Evolutionary conservation across 2,329 filamentous ascomycete species (phyloP), one percentile per base, ranked within the genome.

Genomic region (Fusarium liriodendri): DNA sequence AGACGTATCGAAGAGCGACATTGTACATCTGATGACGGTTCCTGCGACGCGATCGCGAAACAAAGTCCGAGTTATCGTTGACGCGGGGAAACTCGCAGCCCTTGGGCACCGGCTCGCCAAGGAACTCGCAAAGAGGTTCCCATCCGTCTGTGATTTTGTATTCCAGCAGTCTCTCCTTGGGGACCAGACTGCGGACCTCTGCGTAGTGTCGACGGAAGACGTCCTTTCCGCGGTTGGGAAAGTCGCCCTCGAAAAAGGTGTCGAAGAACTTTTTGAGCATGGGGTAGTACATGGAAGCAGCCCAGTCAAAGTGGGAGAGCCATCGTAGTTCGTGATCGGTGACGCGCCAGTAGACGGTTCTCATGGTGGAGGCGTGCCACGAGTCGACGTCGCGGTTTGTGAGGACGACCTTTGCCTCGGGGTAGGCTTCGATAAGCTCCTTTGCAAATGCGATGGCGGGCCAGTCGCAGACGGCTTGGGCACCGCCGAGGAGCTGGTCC

Each of bases 221-320:
- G 62, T 90, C 85, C 84, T 92, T 93, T 78, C 90, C 91, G 68
- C 88, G 85, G 79, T 88, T 88, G 78, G 88, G 87, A 80, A 93
- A 93, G 79, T 93, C 91, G 60, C 89, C 90, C 70, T 90, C 87
- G 86, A 92, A 93, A 82, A 92, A 93, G 65, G 87, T 88, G 76
- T 90, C 87, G 83, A 92, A 93, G 84, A 93, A 92, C 82, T 91
- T 92, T 80, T 87, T 86, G 67, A 93, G 86, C 91, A 93, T 93
- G 42, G 90, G 91, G 80, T 92, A 89, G 84, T 93, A 92, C 85
- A 59, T 59, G 7, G 60, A 62, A 18, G 60, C 60, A 11, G 55
- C 55, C 55, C 55, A 59, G 42, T 62, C 60, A 29, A 64, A 64
- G 52, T 45, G 50, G 11, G 62, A 79, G 88, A 85, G 91, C 91